Evolutionary conservation across 2,329 filamentous ascomycete genomes (phyloP).

Genomic region (Podosphaera leucotricha): DNA sequence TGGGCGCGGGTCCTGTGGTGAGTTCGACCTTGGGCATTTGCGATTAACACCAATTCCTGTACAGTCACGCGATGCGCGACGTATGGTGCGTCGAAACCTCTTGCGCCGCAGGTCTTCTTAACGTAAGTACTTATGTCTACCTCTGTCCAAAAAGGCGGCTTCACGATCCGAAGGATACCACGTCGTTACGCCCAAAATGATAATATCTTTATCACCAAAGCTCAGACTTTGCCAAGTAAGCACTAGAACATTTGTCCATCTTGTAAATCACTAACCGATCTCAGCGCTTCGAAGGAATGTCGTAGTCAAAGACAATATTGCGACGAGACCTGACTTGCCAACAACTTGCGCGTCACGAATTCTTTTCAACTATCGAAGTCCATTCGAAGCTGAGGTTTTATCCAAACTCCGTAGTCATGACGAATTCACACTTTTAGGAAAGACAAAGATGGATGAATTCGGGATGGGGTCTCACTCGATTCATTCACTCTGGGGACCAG

Average conservation of each 20-base stretch:
- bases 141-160: not conserved
- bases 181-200: not conserved
- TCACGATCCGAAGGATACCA: not conserved
- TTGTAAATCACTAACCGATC: not conserved
- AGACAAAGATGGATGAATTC: slow-evolving; percentile 90
- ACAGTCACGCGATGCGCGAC: too few relatives aligned
- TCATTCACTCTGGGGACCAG: slow-evolving; percentile 42
- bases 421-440: slow-evolving; percentile 41
- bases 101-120: too few relatives aligned
- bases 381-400: slow-evolving; percentile 66
- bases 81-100: too few relatives aligned
- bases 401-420: slow-evolving; percentile 32
- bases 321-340: slow-evolving; percentile 29
- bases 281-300: not conserved
- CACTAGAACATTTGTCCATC: not conserved
- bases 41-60: too few relatives aligned
- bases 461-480: slow-evolving; percentile 76
- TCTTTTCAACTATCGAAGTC: slow-evolving; percentile 41
- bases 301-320: slow-evolving; percentile 56
- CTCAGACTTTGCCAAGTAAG: not conserved
- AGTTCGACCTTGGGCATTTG: too few relatives aligned
- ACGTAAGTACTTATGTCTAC: not conserved
- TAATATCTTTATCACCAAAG: not conserved
- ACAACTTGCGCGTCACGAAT: slow-evolving; percentile 71
- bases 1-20: too few relatives aligned